These are phyloP conservation scores for Vickermania spadyakhi DNA, from an alignment of 208 protist species.

Conservation along the genomic window DNA sequence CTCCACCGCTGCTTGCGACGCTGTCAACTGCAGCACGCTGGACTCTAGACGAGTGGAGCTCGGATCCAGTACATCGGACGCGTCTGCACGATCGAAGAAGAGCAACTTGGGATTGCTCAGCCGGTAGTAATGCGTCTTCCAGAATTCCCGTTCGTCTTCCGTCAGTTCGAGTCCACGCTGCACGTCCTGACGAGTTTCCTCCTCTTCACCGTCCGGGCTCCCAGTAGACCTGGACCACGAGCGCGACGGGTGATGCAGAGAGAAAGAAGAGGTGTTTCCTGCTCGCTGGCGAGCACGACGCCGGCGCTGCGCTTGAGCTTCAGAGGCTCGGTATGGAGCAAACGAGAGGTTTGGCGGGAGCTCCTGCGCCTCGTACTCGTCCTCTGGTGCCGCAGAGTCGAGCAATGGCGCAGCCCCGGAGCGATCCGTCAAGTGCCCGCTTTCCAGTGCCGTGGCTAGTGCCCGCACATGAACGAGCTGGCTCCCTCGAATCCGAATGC, in stretches of 20 bases:
- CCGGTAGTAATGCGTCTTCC: constrained; percentile 65
- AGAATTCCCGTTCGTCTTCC: constrained; percentile 71
- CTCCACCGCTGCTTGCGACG: constrained; percentile 9
- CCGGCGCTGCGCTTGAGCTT: neutral
- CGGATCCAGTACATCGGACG: constrained; percentile 23
- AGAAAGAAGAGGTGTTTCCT: no score
- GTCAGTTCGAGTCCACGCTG: constrained; percentile 21
- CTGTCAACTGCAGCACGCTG: constrained; percentile 28
- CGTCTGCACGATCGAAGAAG: constrained; percentile 66
- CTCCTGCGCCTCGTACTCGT: neutral
- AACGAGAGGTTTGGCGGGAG: constrained; percentile 25
- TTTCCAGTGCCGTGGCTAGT: constrained; percentile 35
- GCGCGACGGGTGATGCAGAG: neutral
- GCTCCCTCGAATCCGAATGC: constrained; percentile 80
- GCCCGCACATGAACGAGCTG: constrained; percentile 68
- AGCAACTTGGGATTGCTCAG: constrained; percentile 47
- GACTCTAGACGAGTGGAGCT: constrained; percentile 26
- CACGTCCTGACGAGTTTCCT: constrained; percentile 7
- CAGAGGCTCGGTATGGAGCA: constrained; percentile 1
- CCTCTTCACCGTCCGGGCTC: neutral
- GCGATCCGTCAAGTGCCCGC: constrained; percentile 58
- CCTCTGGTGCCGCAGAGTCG: neutral
- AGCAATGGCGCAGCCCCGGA: constrained; percentile 3
- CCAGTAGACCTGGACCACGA: neutral
- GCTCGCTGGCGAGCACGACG: neutral